Evolutionary conservation across 2,329 filamentous ascomycete species (phyloP).

Genomic region (Corniculantispora saksenae): DNA sequence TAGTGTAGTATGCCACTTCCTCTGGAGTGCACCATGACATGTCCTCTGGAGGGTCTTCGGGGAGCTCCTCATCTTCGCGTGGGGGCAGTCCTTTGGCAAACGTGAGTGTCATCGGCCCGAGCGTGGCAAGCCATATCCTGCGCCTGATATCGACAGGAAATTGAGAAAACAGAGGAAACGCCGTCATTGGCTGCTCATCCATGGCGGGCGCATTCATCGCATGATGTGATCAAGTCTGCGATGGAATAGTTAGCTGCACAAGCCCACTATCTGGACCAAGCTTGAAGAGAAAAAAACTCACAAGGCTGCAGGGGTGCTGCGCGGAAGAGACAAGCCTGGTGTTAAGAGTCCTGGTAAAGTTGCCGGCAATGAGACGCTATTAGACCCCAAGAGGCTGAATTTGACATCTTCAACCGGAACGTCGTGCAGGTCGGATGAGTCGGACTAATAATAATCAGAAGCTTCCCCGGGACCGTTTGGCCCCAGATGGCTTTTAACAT

Average conservation of each 20-base stretch:
- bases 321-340: background rate
- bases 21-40: constrained; percentile 2
- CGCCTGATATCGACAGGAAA: constrained; percentile 10
- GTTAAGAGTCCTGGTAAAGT: background rate
- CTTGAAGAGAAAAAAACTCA: background rate
- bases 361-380: background rate
- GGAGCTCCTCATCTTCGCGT: constrained; percentile 8
- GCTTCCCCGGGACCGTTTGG: background rate
- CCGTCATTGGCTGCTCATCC: background rate
- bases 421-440: background rate
- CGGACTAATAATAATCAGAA: background rate
- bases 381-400: background rate
- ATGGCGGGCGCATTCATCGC: background rate
- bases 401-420: background rate
- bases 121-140: constrained; percentile 12
- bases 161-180: constrained; percentile 7
- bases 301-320: background rate
- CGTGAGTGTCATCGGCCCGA: constrained; percentile 7
- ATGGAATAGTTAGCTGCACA: background rate
- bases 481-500: background rate
- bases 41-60: background rate
- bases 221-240: constrained; percentile 1
- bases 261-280: background rate
- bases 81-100: background rate
- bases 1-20: constrained; percentile 7